Evolutionary conservation across 768 basidiomycete genomes (phyloP), one percentile per base, ranked within the genome.

Genomic region (Galerina marginata): DNA sequence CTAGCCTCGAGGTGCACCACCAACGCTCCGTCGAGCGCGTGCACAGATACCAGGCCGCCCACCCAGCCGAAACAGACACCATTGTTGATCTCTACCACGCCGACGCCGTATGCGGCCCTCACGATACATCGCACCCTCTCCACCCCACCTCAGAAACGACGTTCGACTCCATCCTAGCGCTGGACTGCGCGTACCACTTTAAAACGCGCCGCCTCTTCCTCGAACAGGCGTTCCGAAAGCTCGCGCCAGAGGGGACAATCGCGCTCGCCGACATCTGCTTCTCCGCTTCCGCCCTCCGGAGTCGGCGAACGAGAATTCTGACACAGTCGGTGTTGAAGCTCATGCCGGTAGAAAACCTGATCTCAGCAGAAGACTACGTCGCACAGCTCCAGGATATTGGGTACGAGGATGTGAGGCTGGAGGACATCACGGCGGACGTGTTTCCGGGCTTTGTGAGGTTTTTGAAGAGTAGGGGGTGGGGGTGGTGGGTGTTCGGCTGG

Each of bases 111-210:
- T 82, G 69, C 67, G 62, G 68, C 29, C 62, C 68, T 5, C 59
- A 52, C 9, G 25, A 55, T 16, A 54, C 59, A 12, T 16, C 60
- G 9, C 85, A 86, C 61, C 87, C 86, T 26, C 73, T 87, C 10
- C 69, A 78, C 59, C 75, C 80, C 9, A 65, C 72, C 4, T 67
- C 73, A 5, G 47, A 44, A 9, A 52, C 56, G 12, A 39, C 53
- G 12, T 89, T 81, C 65, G 80, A 85, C 57, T 72, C 74, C 15
- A 82, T 90, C 37, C 75, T 88, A 25, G 86, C 86, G 0, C 75
- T 89, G 12, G 89, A 91, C 67, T 90, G 88, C 63, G 88, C 87
- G 2, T 90, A 89, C 67, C 88, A 91, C 67, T 90, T 89, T 68
- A 62, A 77, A 11, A 82, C 84, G 1, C 81, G 88, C 29, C 62